Evolutionary conservation across 495 filamentous ascomycete genomes (phyloP), one percentile per base, ranked within the genome.

Genomic region (Penicillium robsamsonii): DNA sequence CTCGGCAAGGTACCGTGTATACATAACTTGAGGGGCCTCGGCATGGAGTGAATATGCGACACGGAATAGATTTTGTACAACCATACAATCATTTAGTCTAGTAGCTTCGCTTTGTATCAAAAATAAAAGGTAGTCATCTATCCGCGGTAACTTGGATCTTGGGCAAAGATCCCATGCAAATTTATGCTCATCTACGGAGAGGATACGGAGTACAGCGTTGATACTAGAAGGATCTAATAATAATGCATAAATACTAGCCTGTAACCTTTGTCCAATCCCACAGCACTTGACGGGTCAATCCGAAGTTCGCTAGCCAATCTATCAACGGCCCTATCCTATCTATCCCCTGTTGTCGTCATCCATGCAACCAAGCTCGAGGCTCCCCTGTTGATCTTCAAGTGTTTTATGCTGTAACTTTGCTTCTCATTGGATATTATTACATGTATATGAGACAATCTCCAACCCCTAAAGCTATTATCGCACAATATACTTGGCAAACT

Each of bases 261-360:
- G 17, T 20, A 31, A 30, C 31, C 15, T 7, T 24, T 9, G 15
- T 20, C 22, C 13, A 27, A 40, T 17, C 20, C 47, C 10, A 18
- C 8, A 31, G 10, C 20, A 17, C 15, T 33, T 47, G 24, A 51
- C 31, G 6, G 30, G 13, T 49, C 27, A 29, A 54, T 33, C 42
- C 27, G 18, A 43, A 22, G 3, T n/a, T 10, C n/a, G 1, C 50
- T 41, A 48, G 31, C 29, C 52, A 18, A 45, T 54, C 55, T 33
- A 50, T 46, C 33, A 46, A 52, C 45, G 55, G 59, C 48, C 53
- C 49, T 56, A 51, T 56, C 33, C 33, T 54, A 50, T 57, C 56
- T 54, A 56, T 60, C 50, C 25, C 18, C 17, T 37, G 52, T 30
- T 59, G 61, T 58, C 55, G 64, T 66, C 61, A 66, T 66, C 51